A percentile compares a stretch with the other conserved stretches of the same genome.
Evolutionary conservation across 305 asterid species (phyloP).

Genomic region (Ajuga reptans): DNA sequence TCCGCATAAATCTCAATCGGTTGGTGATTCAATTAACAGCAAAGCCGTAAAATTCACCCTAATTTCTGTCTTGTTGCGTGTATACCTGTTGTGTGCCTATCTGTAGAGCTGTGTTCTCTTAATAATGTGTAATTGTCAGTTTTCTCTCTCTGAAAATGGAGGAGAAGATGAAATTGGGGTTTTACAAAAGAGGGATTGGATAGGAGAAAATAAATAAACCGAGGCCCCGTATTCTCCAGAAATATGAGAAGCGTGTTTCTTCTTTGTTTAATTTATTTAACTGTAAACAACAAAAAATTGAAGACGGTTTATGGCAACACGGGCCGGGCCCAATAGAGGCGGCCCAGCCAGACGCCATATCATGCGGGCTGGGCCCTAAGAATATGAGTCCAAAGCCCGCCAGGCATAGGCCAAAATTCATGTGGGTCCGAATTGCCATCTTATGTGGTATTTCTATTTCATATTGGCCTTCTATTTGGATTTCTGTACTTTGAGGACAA

Average conservation of each 20-base stretch:
- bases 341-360: too few relatives aligned
- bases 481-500: neutral
- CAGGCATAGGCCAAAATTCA: too few relatives aligned
- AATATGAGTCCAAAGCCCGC: too few relatives aligned
- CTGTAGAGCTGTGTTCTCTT: slow-evolving; percentile 18
- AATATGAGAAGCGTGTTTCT: neutral
- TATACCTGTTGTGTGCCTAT: slow-evolving; percentile 1
- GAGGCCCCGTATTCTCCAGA: slow-evolving; percentile 3
- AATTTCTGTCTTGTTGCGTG: neutral
- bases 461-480: slow-evolving; percentile 12
- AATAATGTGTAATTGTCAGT: neutral
- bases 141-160: slow-evolving; percentile 28
- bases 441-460: too few relatives aligned
- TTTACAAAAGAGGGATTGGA: slow-evolving; percentile 25
- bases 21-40: slow-evolving; percentile 20
- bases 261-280: neutral
- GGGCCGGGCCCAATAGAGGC: too few relatives aligned
- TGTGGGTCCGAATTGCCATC: too few relatives aligned
- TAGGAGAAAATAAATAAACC: slow-evolving; percentile 12
- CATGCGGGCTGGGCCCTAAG: too few relatives aligned
- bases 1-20: neutral
- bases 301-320: too few relatives aligned
- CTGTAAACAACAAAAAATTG: too few relatives aligned
- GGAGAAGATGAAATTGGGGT: slow-evolving; percentile 30
- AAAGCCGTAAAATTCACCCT: neutral